Percentiles rank a stretch among this genome's conserved stretches.
These are phyloP conservation scores for Gracilariopsis chorda DNA, from an alignment of 23 red algal genomes.

Conservation along the genomic window DNA sequence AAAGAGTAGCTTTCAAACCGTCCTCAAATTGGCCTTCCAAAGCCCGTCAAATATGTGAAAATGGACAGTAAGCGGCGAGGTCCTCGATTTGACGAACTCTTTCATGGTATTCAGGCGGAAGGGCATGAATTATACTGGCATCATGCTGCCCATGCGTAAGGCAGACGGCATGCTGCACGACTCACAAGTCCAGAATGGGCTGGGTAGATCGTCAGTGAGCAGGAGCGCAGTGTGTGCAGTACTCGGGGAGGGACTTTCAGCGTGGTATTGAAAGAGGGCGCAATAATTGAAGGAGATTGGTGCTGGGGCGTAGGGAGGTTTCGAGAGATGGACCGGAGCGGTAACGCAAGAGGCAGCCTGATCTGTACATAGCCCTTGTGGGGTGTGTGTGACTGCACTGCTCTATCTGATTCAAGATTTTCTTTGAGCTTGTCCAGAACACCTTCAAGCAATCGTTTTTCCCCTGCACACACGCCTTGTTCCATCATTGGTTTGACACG, in stretches of 20 bases:
- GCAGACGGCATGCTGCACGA: slow-evolving; percentile 62
- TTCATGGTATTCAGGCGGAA: slow-evolving; percentile 48
- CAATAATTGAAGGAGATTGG: slow-evolving; percentile 35
- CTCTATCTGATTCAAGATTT: too few species aligned
- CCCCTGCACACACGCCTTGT: too few species aligned
- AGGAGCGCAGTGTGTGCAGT: not conserved
- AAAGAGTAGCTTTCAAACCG: slow-evolving; percentile 23
- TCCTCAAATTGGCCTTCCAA: slow-evolving; percentile 36
- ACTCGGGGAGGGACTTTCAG: slow-evolving; percentile 14
- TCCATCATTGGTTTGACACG: too few species aligned
- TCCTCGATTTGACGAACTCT: slow-evolving; percentile 24
- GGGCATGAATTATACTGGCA: slow-evolving; percentile 38
- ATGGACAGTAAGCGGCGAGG: slow-evolving; percentile 48
- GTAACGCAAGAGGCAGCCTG: slow-evolving; percentile 26
- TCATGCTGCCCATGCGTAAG: slow-evolving; percentile 67
- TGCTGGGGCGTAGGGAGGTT: slow-evolving; percentile 2
- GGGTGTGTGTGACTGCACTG: too few species aligned
- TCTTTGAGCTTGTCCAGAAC: too few species aligned
- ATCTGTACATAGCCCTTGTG: too few species aligned
- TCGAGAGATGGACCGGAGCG: slow-evolving; percentile 34
- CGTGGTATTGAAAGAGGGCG: slow-evolving; percentile 30
- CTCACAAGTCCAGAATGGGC: not conserved
- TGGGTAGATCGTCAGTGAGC: slow-evolving; percentile 27
- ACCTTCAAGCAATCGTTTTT: too few species aligned
- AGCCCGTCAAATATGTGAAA: slow-evolving; percentile 26